phyloP scores from a whole-genome alignment of 2,329 filamentous ascomycete genomes.

The Saccharata proteae region DNA sequence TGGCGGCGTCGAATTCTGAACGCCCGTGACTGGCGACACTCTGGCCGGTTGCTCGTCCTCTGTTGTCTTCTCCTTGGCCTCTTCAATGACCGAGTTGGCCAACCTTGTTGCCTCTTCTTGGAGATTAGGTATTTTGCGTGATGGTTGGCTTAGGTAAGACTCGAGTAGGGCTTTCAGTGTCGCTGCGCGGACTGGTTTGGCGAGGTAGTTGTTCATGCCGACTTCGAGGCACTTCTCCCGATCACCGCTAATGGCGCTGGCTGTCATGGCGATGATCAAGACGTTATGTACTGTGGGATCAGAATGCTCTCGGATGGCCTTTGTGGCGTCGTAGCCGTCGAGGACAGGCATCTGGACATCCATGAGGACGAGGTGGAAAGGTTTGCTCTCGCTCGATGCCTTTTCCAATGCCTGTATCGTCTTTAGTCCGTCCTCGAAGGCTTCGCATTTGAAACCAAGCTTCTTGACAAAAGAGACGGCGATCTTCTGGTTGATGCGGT shows the following conservation, averaged over 20 bases:
- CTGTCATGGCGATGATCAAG: slow-evolving; percentile 96
- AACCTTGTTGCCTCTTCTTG: slow-evolving; percentile 34
- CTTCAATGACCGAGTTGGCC: slow-evolving; percentile 18
- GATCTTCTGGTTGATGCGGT: slow-evolving; percentile 87
- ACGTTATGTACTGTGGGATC: slow-evolving; percentile 67
- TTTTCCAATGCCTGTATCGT: slow-evolving; percentile 74
- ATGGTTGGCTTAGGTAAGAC: slow-evolving; percentile 46
- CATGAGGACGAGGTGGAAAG: slow-evolving; percentile 83
- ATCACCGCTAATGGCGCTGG: slow-evolving; percentile 86
- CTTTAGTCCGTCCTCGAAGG: slow-evolving; percentile 80
- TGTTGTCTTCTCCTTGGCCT: slow-evolving; percentile 2
- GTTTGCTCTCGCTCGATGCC: slow-evolving; percentile 56
- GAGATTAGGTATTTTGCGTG: slow-evolving; percentile 31
- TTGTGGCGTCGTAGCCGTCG: slow-evolving; percentile 85
- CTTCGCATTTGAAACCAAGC: slow-evolving; percentile 75
- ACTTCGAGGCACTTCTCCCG: slow-evolving; percentile 90
- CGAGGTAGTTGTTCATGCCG: slow-evolving; percentile 95
- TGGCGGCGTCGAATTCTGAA: too few species aligned
- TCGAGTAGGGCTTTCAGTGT: slow-evolving; percentile 76
- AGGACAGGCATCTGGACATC: slow-evolving; percentile 93
- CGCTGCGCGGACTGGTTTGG: slow-evolving; percentile 85
- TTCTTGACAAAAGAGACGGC: slow-evolving; percentile 82
- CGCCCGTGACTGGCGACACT: too few species aligned
- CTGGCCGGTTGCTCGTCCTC: too few species aligned
- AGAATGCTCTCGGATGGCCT: slow-evolving; percentile 63